Base-by-base conservation (phyloP, 2,329 filamentous ascomycete genomes). In the Aspergillus sp. region DNA sequence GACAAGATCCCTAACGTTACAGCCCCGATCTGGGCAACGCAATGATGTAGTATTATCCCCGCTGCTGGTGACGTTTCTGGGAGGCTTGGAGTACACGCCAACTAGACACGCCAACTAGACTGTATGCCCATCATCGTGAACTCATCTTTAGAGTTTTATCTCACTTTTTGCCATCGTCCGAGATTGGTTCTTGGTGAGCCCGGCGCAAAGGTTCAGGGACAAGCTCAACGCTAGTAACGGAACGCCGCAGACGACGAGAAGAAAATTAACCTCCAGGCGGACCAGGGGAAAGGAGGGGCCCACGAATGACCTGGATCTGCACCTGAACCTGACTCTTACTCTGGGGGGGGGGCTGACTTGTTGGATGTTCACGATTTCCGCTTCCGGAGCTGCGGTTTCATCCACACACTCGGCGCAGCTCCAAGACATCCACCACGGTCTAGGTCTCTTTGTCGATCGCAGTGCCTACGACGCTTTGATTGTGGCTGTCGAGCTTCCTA, bases 301-400 rank as follows among this genome's bases (percentile, higher is more conserved):
- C 4, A 21, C 17, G 41, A 44, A 44, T 44, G 27, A 31, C 9
- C 27, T 31, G 27, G 9, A 11, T 31, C 27, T 31, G 27, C 27
- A 11, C 27, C 27, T 31, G 27, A 31, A 11, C 9, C 27, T 31
- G 14, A 7, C 35, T 15, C 4, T 11, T 4, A 11, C 33, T 37
- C 6, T 4, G 27, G n/a, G 24, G 19, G 24, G 19, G 44, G 44
- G 27, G 39, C 17, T 37, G 23, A 14, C 41, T 39, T 17, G 19
- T 40, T 40, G 27, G 23, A 5, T 35, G 24, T 27, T 27, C 45
- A 47, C 19, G 47, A 52, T 33, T 54, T 62, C 62, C 57, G 57
- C 57, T 64, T 64, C 35, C 64, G 60, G 62, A 11, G 43, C 41
- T 50, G 61, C 41, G 46, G 61, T 66, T 64, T 52, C 62, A 62